A percentile compares a stretch with the other conserved stretches of the same genome.
These are phyloP conservation scores for Meripilus lineatus DNA, from an alignment of 1,284 basidiomycete genomes.

Conservation along the genomic window DNA sequence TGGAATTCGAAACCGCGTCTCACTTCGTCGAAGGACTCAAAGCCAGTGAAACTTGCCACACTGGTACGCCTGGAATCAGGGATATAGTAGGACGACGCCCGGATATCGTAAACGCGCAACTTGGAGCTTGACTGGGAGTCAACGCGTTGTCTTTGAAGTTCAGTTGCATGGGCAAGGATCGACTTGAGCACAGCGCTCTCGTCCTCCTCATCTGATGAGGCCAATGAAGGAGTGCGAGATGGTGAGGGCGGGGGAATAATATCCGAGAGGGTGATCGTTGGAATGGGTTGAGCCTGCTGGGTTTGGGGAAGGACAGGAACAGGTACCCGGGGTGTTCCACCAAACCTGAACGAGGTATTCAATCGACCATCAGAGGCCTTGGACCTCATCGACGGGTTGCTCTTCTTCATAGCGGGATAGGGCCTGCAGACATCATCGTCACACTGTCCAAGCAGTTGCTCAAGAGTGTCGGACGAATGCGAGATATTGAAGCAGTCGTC, in stretches of 20 bases:
- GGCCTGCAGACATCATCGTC: constrained; percentile 25
- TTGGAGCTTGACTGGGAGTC: constrained; percentile 44
- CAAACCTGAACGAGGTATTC: constrained; percentile 68
- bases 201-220: constrained; percentile 35
- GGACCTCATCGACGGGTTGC: constrained; percentile 31
- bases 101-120: constrained; percentile 17
- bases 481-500: constrained; percentile 18
- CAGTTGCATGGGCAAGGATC: constrained; percentile 45
- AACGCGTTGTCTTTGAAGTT: constrained; percentile 31
- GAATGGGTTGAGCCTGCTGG: constrained; percentile 15
- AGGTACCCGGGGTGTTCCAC: constrained; percentile 42
- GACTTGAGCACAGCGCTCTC: constrained; percentile 56
- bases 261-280: constrained; percentile 56
- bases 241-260: constrained; percentile 64
- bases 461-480: constrained; percentile 17
- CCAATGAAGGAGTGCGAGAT: constrained; percentile 40
- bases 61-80: constrained; percentile 32
- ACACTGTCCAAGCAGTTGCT: constrained; percentile 21
- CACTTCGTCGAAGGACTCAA: constrained; percentile 71
- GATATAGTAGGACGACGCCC: constrained; percentile 18
- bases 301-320: constrained; percentile 16
- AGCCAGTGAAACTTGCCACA: constrained; percentile 58
- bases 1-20: constrained; percentile 69
- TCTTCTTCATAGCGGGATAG: constrained; percentile 17
- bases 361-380: constrained; percentile 58